Conservation (phyloP, 257 asterid species). For the Craterostigma plantagineum region DNA sequence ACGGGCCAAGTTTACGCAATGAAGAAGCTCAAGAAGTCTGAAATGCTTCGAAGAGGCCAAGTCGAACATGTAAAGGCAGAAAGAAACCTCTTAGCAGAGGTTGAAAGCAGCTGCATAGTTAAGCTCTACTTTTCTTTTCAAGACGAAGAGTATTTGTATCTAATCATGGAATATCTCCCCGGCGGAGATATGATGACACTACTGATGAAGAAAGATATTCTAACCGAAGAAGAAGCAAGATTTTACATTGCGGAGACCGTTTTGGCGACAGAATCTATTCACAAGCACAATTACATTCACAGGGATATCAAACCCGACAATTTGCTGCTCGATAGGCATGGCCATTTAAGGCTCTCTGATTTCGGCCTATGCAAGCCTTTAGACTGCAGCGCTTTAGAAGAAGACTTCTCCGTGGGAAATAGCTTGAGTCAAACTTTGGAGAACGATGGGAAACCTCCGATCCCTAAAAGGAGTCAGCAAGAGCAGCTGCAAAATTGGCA, state of each 20-base stretch:
- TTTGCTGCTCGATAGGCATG: slow-evolving; percentile 31
- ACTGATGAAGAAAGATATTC: slow-evolving; percentile 32
- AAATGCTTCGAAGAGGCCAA: slow-evolving; percentile 44
- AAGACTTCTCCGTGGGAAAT: slow-evolving; percentile 27
- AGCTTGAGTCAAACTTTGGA: slow-evolving; percentile 9
- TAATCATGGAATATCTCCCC: slow-evolving; percentile 38
- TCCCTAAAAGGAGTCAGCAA: slow-evolving; percentile 19
- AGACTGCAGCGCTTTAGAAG: slow-evolving; percentile 28
- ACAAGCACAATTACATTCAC: slow-evolving; percentile 32
- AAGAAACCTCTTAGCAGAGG: slow-evolving; percentile 36
- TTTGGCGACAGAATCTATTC: slow-evolving; percentile 37
- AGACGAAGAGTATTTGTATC: slow-evolving; percentile 27
- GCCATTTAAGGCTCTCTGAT: slow-evolving; percentile 34
- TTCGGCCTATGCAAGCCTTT: slow-evolving; percentile 41
- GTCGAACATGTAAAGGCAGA: slow-evolving; percentile 44
- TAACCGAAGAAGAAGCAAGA: slow-evolving; percentile 31
- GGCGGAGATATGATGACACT: slow-evolving; percentile 45
- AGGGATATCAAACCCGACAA: slow-evolving; percentile 43
- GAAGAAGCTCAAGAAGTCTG: slow-evolving; percentile 33
- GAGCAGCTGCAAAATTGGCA: slow-evolving; percentile 27
- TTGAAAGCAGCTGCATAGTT: slow-evolving; percentile 31
- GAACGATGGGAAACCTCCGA: slow-evolving; percentile 12
- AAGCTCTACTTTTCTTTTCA: slow-evolving; percentile 34
- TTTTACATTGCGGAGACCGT: slow-evolving; percentile 39
- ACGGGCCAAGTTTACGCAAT: slow-evolving; percentile 30